A percentile compares a stretch with the other conserved stretches of the same genome.
Conservation (phyloP, 805 yeast species). For the Monosporozyma solicola region DNA sequence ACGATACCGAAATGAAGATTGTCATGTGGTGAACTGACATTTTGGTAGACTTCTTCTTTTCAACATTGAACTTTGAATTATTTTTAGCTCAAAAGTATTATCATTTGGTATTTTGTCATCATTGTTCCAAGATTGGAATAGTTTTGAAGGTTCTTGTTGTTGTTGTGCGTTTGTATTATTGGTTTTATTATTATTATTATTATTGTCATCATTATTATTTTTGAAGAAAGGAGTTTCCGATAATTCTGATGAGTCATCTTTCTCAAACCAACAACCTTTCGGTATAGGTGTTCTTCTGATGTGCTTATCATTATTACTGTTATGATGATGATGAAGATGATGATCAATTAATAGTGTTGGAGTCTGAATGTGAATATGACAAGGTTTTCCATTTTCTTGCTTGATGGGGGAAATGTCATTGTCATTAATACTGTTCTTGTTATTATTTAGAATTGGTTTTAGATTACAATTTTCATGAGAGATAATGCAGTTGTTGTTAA, state of each 20-base stretch:
- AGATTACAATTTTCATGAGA: not conserved
- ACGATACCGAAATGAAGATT: not conserved
- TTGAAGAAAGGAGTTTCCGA: not conserved
- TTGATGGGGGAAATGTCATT: too few relatives aligned
- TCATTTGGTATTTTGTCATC: not conserved
- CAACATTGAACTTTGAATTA: constrained; percentile 23
- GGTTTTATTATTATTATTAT: not conserved
- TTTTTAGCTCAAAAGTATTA: constrained; percentile 12
- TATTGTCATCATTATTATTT: not conserved
- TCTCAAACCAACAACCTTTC: constrained; percentile 1
- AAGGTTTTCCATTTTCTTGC: not conserved
- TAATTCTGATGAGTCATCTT: not conserved
- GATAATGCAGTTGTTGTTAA: not conserved
- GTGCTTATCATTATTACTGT: constrained; percentile 2
- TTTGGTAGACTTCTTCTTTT: constrained; percentile 17
- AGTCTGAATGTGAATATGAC: constrained; percentile 9
- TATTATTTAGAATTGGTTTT: constrained; percentile 2
- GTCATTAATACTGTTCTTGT: not conserved
- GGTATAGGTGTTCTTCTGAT: constrained; percentile 11
- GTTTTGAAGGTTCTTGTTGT: not conserved
- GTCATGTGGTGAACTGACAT: not conserved
- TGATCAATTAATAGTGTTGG: constrained; percentile 2
- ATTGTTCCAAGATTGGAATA: not conserved
- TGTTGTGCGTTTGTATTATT: too few relatives aligned
- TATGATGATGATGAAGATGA: not conserved